Base-by-base conservation (phyloP, 169 alveolate genomes). In the Neospora caninum region DNA sequence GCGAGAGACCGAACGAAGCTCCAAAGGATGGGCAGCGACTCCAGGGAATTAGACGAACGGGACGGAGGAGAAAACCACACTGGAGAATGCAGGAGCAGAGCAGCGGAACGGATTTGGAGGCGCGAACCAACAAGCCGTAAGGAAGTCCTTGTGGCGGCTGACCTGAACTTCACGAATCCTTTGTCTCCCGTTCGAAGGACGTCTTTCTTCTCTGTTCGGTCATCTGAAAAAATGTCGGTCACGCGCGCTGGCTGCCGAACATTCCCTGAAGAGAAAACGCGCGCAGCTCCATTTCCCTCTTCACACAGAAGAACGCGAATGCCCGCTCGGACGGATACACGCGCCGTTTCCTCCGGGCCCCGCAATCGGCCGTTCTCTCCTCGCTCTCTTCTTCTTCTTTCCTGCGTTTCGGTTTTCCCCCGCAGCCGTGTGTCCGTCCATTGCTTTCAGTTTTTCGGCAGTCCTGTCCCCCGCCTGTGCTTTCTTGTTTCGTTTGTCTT, bases 111-210 rank as follows among this genome's bases (percentile, higher is more conserved):
- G 39, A 34, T 9, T 29, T 69, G 13, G 82, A 31, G 82, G 18
- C 38, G 82, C 38, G 82, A 69, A 69, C 7, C n/a, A 69, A 69
- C n/a, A 18, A 6, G 82, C 4, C 16, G 6, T 29, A 13, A 49
- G 13, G 58, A 49, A 49, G 4, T 64, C 1, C 73, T 13, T 64
- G 31, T 27, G 73, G 73, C 73, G 18, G 42, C 83, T 31, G 45
- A 70, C 83, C 96, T 92, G 88, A 97, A 96, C 45, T 94, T 95
- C 36, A 97, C 94, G 34, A 88, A 64, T 20, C 97, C 99, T 18
- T 94, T 95, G 91, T 97, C 98, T 54, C 98, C 97, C 80, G 97
- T 96, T 80, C 98, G 92, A 89, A 97, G 80, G 31, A 92, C 92
- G 58, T 96, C 98, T 70, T 95, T 95, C 41, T 89, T 83, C 95